Base-by-base conservation (phyloP, 768 basidiomycete genomes). In the Lentinula sp. region DNA sequence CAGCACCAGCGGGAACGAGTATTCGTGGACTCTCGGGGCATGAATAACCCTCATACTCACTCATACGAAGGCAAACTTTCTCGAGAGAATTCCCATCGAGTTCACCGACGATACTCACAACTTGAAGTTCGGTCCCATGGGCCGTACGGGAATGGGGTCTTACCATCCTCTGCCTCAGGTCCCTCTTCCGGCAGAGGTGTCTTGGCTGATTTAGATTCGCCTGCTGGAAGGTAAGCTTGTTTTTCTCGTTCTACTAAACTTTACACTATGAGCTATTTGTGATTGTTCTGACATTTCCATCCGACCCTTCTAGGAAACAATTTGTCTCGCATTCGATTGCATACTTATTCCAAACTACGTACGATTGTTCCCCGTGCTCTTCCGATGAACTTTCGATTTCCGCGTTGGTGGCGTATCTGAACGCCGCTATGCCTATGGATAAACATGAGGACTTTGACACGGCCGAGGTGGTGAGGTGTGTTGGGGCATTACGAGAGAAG, bases 371-470 rank as follows among this genome's bases (percentile, higher is more conserved):
- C 23, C 40, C 40, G 11, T 28, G 13, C 13, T 79, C 23, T 28
- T 28, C 43, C 4, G 89, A 91, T 71, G 86, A 89, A 63, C 76
- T 91, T 75, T 82, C 82, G 6, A 84, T 91, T 67, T 86, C 86
- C 2, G 74, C 86, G 8, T 74, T 91, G 28, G 74, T 91, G 37
- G 80, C 85, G 3, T 89, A 88, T 70, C 78, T 91, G 60, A 91
- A 91, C 66, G 84, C 88, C 2, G 88, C 88, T 4, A 82, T 91
- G 75, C 89, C 89, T 3, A 77, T 75, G 31, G 89, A 90, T 69
- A 91, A 91, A 71, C 84, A 89, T 68, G 89, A 91, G 74, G 89
- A 91, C 64, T 91, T 89, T 63, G 89, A 91, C 70, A 89, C 87
- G 11, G 78, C 79, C 1, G 89, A 91, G 72, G 87, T 91, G 16